phyloP scores from a whole-genome alignment of 23 red algal genomes.

The Gracilariopsis chorda region DNA sequence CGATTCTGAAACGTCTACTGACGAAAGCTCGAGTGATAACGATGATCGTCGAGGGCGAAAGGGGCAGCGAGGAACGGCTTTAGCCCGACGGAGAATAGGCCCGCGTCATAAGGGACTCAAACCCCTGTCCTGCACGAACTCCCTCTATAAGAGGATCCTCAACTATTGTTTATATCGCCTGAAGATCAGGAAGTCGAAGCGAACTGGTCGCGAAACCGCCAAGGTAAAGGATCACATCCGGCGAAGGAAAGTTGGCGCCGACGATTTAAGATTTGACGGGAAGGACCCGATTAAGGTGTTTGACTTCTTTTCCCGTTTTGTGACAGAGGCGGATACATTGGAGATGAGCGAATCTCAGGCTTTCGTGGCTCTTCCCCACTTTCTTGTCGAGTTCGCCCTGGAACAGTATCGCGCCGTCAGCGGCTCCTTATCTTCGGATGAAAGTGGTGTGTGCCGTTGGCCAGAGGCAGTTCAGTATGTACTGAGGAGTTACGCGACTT shows the following conservation, averaged over 20 bases:
- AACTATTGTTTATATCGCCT: too few species aligned
- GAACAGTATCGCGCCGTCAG: neutral
- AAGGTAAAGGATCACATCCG: too few species aligned
- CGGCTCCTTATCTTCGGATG: neutral
- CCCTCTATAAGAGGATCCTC: too few species aligned
- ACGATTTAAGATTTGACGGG: too few species aligned
- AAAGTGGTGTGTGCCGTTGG: neutral
- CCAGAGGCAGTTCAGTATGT: constrained; percentile 18
- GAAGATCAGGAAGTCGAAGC: too few species aligned
- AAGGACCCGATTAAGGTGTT: too few species aligned
- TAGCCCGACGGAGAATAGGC: neutral
- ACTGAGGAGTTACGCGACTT: neutral
- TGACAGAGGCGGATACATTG: too few species aligned
- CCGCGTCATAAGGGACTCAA: too few species aligned
- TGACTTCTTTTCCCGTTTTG: too few species aligned
- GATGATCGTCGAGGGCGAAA: neutral
- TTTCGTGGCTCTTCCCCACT: neutral
- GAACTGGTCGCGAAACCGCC: too few species aligned
- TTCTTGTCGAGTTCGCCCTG: neutral
- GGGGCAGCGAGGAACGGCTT: neutral
- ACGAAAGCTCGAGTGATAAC: neutral
- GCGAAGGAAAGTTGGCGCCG: too few species aligned
- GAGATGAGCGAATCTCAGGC: constrained; percentile 1
- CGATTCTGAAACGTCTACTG: neutral
- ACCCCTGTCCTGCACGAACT: too few species aligned